phyloP scores from a whole-genome alignment of 164 flowering plant genomes.

The Sextonia rubra region DNA sequence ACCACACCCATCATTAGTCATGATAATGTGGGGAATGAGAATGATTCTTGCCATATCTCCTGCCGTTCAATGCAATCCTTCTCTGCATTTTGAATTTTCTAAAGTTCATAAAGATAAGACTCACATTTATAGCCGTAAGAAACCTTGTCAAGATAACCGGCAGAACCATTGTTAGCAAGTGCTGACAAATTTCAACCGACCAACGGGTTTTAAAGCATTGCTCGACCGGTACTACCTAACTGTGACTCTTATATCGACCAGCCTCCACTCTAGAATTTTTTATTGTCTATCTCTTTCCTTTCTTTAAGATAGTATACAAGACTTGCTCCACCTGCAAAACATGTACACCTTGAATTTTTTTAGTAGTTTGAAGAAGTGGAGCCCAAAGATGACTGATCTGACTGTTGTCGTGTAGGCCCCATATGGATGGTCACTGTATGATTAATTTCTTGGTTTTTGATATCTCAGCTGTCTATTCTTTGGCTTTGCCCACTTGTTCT shows the following conservation, averaged over 20 bases:
- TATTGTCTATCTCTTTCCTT: background rate
- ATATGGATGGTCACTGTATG: background rate
- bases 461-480: too few species aligned
- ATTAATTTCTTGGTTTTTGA: too few species aligned
- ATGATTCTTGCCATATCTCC: too few species aligned
- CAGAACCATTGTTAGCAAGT: background rate
- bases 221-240: background rate
- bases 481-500: background rate
- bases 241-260: background rate
- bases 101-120: too few species aligned
- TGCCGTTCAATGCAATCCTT: too few species aligned
- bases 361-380: background rate
- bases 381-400: background rate
- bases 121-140: too few species aligned
- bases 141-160: background rate
- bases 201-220: background rate
- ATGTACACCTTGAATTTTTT: too few species aligned
- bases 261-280: background rate
- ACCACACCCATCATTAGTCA: too few species aligned
- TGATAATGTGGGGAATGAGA: too few species aligned
- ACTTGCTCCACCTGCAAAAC: background rate
- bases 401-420: background rate
- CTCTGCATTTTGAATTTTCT: too few species aligned
- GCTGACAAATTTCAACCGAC: background rate
- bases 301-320: background rate